Evolutionary conservation across 179 eudicot species (phyloP).

Genomic region (Corrigiola litoralis): DNA sequence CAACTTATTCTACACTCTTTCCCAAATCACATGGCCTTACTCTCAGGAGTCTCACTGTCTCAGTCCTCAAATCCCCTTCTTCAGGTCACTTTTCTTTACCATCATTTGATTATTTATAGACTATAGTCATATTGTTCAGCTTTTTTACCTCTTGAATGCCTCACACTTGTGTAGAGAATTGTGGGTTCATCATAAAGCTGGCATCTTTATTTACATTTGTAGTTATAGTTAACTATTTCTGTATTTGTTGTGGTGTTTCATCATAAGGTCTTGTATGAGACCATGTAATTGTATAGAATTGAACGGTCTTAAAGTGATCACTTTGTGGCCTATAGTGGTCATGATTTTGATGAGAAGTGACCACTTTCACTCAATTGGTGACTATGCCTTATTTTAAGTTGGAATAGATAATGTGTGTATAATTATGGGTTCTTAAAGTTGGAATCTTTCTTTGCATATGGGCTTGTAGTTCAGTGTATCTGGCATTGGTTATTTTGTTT

Average conservation of each 20-base stretch:
- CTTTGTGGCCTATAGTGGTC: too few species aligned
- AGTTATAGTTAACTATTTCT: too few species aligned
- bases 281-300: too few species aligned
- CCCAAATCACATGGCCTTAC: constrained; percentile 6
- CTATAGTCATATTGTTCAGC: neutral
- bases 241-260: too few species aligned
- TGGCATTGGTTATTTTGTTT: neutral
- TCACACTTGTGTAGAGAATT: neutral
- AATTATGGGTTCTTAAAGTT: neutral
- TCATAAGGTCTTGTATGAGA: too few species aligned
- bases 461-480: neutral
- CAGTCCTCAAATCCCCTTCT: constrained; percentile 32
- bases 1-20: neutral
- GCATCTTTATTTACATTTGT: neutral
- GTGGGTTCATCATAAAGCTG: neutral
- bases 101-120: neutral
- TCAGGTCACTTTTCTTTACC: constrained; percentile 10
- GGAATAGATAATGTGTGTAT: too few species aligned
- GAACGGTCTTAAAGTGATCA: too few species aligned
- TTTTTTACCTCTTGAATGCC: neutral
- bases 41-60: constrained; percentile 15
- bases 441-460: neutral
- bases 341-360: too few species aligned
- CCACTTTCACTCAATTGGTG: too few species aligned
- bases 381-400: too few species aligned